Conservation (phyloP, 78 protist species). For the Tieghemostelium lacteum region DNA sequence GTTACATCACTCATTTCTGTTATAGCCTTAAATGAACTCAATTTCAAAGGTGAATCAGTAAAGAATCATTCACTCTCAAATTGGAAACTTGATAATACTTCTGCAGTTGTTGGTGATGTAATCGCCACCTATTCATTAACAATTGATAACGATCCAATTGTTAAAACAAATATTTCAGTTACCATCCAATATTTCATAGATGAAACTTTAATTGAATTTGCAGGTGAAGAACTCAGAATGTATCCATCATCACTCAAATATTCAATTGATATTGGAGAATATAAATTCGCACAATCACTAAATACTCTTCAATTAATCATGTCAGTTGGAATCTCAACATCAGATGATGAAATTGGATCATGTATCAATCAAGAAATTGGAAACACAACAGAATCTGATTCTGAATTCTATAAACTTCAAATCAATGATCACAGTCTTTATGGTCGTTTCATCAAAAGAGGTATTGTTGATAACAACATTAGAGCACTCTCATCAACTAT, state of each 20-base stretch:
- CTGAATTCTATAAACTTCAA: slow-evolving; percentile 5
- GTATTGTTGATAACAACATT: background rate
- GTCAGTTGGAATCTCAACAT: background rate
- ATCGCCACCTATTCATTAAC: background rate
- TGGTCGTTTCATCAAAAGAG: slow-evolving; percentile 15
- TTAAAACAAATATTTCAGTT: background rate
- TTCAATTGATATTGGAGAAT: slow-evolving; percentile 10
- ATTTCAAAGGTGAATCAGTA: background rate
- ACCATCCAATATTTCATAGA: background rate
- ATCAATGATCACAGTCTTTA: background rate
- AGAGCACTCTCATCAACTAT: background rate
- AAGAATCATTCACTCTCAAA: background rate
- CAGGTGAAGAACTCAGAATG: background rate
- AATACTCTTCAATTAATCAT: slow-evolving; percentile 12
- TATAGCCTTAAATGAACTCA: slow-evolving; percentile 9
- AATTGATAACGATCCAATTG: background rate
- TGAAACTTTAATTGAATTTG: background rate
- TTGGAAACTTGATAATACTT: background rate
- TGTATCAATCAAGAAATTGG: slow-evolving; percentile 23
- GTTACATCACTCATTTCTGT: background rate
- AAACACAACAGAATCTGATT: background rate
- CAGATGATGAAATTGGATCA: background rate
- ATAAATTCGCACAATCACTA: background rate
- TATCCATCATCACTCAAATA: slow-evolving; percentile 8
- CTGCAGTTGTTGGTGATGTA: background rate